Base-by-base conservation (phyloP, 2,329 filamentous ascomycete species). In the Monilinia laxa region DNA sequence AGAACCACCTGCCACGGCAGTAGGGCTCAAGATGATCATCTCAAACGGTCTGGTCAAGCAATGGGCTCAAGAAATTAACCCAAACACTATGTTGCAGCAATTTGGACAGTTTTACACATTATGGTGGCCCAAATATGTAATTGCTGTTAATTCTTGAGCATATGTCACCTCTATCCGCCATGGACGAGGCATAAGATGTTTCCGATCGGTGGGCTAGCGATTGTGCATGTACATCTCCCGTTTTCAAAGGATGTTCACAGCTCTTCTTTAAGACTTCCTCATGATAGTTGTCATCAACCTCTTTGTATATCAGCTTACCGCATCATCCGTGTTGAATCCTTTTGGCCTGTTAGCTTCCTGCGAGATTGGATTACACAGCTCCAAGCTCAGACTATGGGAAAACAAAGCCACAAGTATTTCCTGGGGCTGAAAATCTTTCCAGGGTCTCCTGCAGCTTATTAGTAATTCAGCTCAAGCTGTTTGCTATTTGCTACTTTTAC, bases 361-460 rank as follows among this genome's bases (percentile, higher is more conserved):
- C 1, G 3, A 6, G 28, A 23, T 12, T 35, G 16, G 12, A 12
- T 2, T 42, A 11, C 3, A 7, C 4, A 25, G 11, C 49, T n/a
- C 20, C 57, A 49, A 18, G 28, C 45, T 38, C 20, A 9, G 35
- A 10, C 25, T 9, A 35, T 12, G 40, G 16, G 16, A 16, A 16
- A 60, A 60, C 4, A 23, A 10, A 60, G 28, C 12, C 18, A 38
- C 35, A 4, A 60, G 45, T 42, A 14, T 3, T 5, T 11, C 2
- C 2, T 28, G 16, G 42, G 55, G 38, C 23, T 28, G 16, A 25
- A 28, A 58, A 28, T 11, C 2, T 58, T 23, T 20, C 38, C 23
- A 28, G n/a, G n/a, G 38, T 58, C 56, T 28, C 38, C 23, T 58
- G 55, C 56, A 58, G 56, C 18, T 58, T 31, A 20, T 58, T 31